phyloP scores from a whole-genome alignment of 345 rosid species.

The Hirschfeldia incana region DNA sequence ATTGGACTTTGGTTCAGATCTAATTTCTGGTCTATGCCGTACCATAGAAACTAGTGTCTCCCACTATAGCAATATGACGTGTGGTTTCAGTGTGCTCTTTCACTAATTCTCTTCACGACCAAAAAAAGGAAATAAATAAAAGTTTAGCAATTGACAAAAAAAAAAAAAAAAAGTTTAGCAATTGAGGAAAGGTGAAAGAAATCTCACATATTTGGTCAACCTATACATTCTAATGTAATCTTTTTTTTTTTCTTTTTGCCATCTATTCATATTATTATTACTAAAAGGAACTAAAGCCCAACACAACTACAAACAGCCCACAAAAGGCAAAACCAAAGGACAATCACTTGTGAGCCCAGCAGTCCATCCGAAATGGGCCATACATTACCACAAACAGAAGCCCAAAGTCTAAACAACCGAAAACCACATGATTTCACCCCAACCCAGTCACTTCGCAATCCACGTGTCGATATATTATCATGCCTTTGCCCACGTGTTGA shows the following conservation, averaged over 20 bases:
- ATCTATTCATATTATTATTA: too few relatives aligned
- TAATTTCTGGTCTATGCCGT: constrained; percentile 10
- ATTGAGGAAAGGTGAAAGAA: background rate
- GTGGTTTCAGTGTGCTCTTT: constrained; percentile 18
- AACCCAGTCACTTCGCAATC: too few relatives aligned
- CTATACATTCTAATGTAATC: background rate
- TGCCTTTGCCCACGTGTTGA: too few relatives aligned
- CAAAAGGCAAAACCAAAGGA: too few relatives aligned
- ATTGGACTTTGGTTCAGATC: background rate
- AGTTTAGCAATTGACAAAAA: background rate
- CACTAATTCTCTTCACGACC: background rate
- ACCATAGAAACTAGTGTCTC: background rate
- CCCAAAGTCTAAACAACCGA: too few relatives aligned
- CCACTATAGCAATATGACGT: background rate
- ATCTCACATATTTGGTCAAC: background rate
- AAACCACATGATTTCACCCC: too few relatives aligned
- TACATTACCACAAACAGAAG: too few relatives aligned
- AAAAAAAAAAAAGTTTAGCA: background rate
- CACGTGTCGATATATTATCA: too few relatives aligned
- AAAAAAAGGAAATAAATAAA: background rate
- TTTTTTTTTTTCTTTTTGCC: background rate
- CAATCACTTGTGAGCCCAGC: too few relatives aligned
- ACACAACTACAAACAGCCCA: too few relatives aligned
- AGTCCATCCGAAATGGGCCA: too few relatives aligned
- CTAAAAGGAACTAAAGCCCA: too few relatives aligned